A percentile compares a stretch with the other conserved stretches of the same genome.
Evolutionary conservation across 306 rosid species (phyloP).

Genomic region (Potentilla sterilis): DNA sequence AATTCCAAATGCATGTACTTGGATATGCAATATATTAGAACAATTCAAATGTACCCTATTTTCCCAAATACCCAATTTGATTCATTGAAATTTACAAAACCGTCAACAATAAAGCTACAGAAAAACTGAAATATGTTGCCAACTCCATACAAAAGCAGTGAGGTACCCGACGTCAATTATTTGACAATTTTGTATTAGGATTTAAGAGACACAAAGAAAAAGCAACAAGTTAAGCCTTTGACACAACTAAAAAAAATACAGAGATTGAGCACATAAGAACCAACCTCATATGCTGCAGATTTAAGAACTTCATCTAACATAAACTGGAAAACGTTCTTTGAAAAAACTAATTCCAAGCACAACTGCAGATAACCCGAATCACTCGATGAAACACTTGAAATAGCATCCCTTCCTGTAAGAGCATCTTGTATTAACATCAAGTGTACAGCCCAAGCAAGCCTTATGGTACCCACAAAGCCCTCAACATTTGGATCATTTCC

Average conservation of each 20-base stretch:
- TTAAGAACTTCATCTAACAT: slow-evolving; percentile 74
- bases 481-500: slow-evolving; percentile 75
- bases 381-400: slow-evolving; percentile 60
- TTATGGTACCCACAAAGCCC: slow-evolving; percentile 64
- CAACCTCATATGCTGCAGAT: slow-evolving; percentile 88
- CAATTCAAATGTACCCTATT: neutral
- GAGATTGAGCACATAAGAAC: slow-evolving; percentile 7
- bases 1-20: neutral
- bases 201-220: neutral
- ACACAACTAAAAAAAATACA: neutral
- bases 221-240: slow-evolving; percentile 3
- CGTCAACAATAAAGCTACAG: neutral
- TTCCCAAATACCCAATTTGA: neutral
- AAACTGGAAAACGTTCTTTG: slow-evolving; percentile 76
- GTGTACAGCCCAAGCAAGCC: slow-evolving; percentile 94
- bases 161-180: neutral
- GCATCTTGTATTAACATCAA: slow-evolving; percentile 75
- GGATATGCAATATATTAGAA: neutral
- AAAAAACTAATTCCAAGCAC: slow-evolving; percentile 79
- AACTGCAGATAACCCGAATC: slow-evolving; percentile 59
- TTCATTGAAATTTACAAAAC: neutral
- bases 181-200: neutral
- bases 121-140: neutral
- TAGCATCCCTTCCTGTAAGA: slow-evolving; percentile 51
- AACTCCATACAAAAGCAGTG: neutral